Percentiles rank a stretch among this genome's conserved stretches.
These are phyloP conservation scores for Albatrellus ellisii DNA, from an alignment of 768 basidiomycete species.

Conservation along the genomic window DNA sequence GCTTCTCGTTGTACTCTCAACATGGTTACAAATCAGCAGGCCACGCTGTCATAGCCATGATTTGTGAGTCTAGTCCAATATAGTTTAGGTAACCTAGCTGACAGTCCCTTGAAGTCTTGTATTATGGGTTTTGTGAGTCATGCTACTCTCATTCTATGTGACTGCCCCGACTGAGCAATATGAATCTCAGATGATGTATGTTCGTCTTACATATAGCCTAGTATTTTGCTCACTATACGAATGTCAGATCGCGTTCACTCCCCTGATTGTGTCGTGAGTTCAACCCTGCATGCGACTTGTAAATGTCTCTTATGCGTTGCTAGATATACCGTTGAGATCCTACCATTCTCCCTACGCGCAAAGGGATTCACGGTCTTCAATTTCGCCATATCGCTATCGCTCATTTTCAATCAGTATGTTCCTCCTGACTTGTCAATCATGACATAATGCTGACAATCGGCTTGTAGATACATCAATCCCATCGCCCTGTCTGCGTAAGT, in stretches of 20 bases:
- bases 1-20: conserved; percentile 21
- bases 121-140: too few relatives aligned
- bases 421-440: neutral
- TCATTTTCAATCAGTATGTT: conserved; percentile 26
- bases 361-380: conserved; percentile 28
- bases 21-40: conserved; percentile 19
- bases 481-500: conserved; percentile 18
- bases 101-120: too few relatives aligned
- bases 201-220: neutral
- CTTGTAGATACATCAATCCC: conserved; percentile 19
- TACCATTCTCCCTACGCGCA: conserved; percentile 28
- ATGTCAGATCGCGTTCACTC: conserved; percentile 22
- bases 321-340: conserved; percentile 28
- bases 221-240: conserved; percentile 4
- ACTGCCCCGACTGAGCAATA: neutral
- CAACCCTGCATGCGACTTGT: neutral
- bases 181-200: neutral
- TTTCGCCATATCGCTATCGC: conserved; percentile 23
- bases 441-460: neutral
- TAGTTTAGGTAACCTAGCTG: too few relatives aligned
- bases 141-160: neutral
- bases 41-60: conserved; percentile 33
- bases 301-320: neutral
- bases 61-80: too few relatives aligned
- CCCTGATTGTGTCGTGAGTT: conserved; percentile 20